Evolutionary conservation across 1,284 basidiomycete species (phyloP), one percentile per base, ranked within the genome.

Genomic region (Trametes sp.): DNA sequence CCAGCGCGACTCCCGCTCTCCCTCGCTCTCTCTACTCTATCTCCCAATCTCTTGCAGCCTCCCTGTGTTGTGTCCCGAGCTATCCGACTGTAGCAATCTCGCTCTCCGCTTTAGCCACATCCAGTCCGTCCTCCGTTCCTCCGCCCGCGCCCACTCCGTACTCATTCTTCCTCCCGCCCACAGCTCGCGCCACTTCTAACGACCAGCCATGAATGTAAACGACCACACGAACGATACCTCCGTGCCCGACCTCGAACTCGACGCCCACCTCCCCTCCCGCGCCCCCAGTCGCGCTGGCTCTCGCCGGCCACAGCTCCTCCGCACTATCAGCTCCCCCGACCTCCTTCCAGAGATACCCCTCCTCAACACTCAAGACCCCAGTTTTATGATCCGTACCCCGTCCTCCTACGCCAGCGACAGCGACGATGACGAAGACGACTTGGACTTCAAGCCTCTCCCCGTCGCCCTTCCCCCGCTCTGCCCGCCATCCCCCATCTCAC

Each of bases 401-500:
- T 14, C 8, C 9, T 33, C 13, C 2, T 42, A 48, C 26, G 38
- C 35, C 2, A 54, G 46, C 29, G 54, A 54, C 33, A 52, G 48
- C 51, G 61, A 58, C n/a, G 52, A 50, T 1, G 58, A 61, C 23
- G 54, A 59, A 10, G 58, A 59, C 24, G 51, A 48, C 0, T 13
- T 13, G n/a, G 16, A 4, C 4, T 13, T 13, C 23, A 53, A 53
- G 11, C 24, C 33, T 3, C 24, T 50, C 44, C 24, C 57, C 24
- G 44, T 63, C 38, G 51, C 54, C 23, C 63, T 67, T 10, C 51
- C 63, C 23, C 58, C 66, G 28, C 58, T 61, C n/a, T 64, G 58
- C 46, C 66, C 66, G 3, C 60, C 62, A 2, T 67, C 62, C 7
- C 65, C 65, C 13, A 50, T 61, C 13, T 67, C 65, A 4, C 58